These are phyloP conservation scores for Termitomyces heimii DNA, from an alignment of 768 basidiomycete genomes.

Conservation along the genomic window DNA sequence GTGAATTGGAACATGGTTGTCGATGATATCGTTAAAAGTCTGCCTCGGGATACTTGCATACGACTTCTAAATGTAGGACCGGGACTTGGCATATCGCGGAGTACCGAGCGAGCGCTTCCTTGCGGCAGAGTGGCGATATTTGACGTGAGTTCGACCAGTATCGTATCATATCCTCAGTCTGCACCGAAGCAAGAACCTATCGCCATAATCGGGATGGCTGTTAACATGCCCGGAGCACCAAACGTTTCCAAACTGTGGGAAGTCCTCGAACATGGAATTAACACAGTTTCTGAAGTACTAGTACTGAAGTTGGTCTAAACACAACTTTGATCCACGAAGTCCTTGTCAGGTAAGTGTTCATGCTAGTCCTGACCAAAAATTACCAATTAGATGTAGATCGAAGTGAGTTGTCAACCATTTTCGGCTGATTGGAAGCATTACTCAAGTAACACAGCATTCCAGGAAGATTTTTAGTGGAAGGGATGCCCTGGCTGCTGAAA, in stretches of 20 bases:
- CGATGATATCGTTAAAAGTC: conserved; percentile 18
- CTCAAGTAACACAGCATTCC: too few relatives aligned
- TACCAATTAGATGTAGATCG: too few relatives aligned
- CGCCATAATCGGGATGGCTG: conserved; percentile 27
- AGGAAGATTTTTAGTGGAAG: too few relatives aligned
- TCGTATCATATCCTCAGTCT: neutral
- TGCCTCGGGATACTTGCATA: conserved; percentile 19
- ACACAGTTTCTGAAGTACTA: conserved; percentile 54
- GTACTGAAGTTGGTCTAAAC: too few relatives aligned
- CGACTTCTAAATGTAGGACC: conserved; percentile 44
- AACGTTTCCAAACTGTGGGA: conserved; percentile 49
- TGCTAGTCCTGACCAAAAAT: too few relatives aligned
- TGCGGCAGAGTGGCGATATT: conserved; percentile 11
- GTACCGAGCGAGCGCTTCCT: conserved; percentile 29
- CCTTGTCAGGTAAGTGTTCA: too few relatives aligned
- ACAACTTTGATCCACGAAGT: too few relatives aligned
- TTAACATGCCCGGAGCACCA: conserved; percentile 34
- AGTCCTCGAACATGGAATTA: conserved; percentile 47
- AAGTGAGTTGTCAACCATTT: too few relatives aligned
- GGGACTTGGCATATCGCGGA: conserved; percentile 32
- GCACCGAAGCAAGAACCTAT: conserved; percentile 41
- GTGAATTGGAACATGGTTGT: conserved; percentile 48
- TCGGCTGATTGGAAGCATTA: too few relatives aligned
- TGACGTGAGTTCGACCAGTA: conserved; percentile 16
- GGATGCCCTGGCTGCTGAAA: too few relatives aligned